Evolutionary conservation across 805 yeast genomes (phyloP), one percentile per base, ranked within the genome.

Genomic region (Cyberlindnera samutprakarnensis): DNA sequence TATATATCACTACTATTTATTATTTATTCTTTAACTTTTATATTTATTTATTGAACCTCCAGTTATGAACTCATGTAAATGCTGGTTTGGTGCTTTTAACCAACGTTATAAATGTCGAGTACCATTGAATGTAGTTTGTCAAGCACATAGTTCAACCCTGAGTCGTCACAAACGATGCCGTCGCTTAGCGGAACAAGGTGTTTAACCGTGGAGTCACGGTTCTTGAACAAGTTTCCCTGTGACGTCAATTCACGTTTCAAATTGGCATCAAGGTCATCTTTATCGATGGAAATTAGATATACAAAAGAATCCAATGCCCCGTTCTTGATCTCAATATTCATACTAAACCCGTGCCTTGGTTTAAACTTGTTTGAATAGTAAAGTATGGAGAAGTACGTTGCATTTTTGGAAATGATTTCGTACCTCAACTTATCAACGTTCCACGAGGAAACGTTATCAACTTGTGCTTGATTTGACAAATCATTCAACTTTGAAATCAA

Each of bases 341-440:
- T 28, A 18, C 39, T 35, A 11, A 42, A 14, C 2, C 30, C 16
- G n/a, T 34, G 26, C 6, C 42, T 30, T 13, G 21, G 31, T n/a
- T n/a, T n/a, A 4, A 16, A 14, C 11, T 26, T 14, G 8, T 31
- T 36, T 7, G 29, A 35, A 35, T 46, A 48, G 19, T 45, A 48
- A 5, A 48, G 11, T 8, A 47, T 30, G 9, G 35, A 25, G 28
- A 48, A 45, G 7, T 31, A 13, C 4, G 44, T 41, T 6, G 42
- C 32, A 23, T 42, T 48, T 16, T 40, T 48, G 6, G 43, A 36
- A 11, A 46, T 31, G 2, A 48, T 41, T 30, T 48, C 46, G 22
- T 6, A 46, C 28, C 38, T 43, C 34, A 31, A 27, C 21, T 29
- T 31, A 10, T 24, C n/a, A 3, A 17, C 7, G 10, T 36, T 38